phyloP scores from a whole-genome alignment of 148 eudicot genomes.

The Vaccinium vitisidaea region DNA sequence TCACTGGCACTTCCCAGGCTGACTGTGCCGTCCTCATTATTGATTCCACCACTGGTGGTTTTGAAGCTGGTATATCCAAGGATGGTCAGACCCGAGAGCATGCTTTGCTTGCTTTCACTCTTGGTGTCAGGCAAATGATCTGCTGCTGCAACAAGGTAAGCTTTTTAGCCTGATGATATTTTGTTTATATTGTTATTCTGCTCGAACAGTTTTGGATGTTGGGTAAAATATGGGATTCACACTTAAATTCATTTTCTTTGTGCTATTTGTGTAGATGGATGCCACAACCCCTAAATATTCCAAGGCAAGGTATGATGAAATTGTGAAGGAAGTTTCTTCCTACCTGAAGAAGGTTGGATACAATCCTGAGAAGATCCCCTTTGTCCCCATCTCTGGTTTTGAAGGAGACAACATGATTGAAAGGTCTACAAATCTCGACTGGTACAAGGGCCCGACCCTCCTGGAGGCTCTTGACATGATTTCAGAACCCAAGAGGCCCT shows the following conservation, averaged over 20 bases:
- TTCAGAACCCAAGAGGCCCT: constrained; percentile 31
- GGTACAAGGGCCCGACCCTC: constrained; percentile 34
- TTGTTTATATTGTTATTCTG: not conserved
- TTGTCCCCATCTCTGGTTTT: constrained; percentile 30
- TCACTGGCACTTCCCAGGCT: constrained; percentile 61
- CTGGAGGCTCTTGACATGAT: constrained; percentile 28
- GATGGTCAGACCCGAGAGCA: constrained; percentile 70
- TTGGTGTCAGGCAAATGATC: constrained; percentile 62
- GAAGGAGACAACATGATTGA: constrained; percentile 34
- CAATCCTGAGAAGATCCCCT: constrained; percentile 30
- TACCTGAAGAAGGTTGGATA: constrained; percentile 31
- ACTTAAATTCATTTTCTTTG: not conserved
- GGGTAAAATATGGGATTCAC: not conserved
- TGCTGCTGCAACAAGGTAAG: constrained; percentile 32
- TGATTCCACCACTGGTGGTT: constrained; percentile 61
- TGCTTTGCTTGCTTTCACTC: constrained; percentile 59
- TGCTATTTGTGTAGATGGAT: constrained; percentile 20
- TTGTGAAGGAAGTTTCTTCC: constrained; percentile 30
- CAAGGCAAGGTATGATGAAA: constrained; percentile 30
- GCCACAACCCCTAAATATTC: constrained; percentile 32
- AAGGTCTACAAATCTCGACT: constrained; percentile 31
- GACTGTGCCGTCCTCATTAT: constrained; percentile 59
- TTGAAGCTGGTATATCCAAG: constrained; percentile 62
- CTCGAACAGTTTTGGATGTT: not conserved
- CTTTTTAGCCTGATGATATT: not conserved